Evolutionary conservation across 345 rosid species (phyloP), one percentile per base, ranked within the genome.

Genomic region (Brassica cretica): DNA sequence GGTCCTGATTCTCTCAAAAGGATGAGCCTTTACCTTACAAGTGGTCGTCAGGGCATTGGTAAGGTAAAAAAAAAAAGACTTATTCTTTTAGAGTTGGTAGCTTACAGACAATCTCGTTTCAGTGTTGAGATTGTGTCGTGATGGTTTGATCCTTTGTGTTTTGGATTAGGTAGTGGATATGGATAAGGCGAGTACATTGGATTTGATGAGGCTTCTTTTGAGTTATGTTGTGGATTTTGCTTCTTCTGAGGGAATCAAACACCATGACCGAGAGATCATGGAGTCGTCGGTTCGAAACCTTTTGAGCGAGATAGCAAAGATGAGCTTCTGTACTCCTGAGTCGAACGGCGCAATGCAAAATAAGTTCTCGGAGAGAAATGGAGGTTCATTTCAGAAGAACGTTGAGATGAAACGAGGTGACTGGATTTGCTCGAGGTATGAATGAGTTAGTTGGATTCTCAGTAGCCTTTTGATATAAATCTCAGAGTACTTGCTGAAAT

Each of bases 391-490:
- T 55, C 84, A 85, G 49, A 85, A 83, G 64, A 81, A 79, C 15
- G 64, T 87, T 80, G 93, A 91, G 85, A 89, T 89, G 96, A 95
- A 88, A 89, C 89, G 84, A 71, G 99, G 99, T 39, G 99, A 95
- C 77, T 95, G 99, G 99, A 82, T 86, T 62, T 95, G 99, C 78
- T 74, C 87, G 12, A 90, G 99, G 99, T 89, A 66, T 72, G 70
- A 2, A 35, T 63, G 61, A 4, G n/a, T 69, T 61, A 56, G 25
- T 18, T 51, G 56, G 4, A 14, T 59, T 18, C 41, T 41, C 18
- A 11, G 56, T 63, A 68, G 39, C 4, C 64, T 75, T 66, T 46
- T 37, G 51, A 24, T 78, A 89, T 39, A 39, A 39, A 39, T 39
- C 12, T 39, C 46, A 39, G 46, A 39, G 12, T 41, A 10, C 49